phyloP scores from a whole-genome alignment of 2,329 filamentous ascomycete genomes.

The Diaporthe sp. region DNA sequence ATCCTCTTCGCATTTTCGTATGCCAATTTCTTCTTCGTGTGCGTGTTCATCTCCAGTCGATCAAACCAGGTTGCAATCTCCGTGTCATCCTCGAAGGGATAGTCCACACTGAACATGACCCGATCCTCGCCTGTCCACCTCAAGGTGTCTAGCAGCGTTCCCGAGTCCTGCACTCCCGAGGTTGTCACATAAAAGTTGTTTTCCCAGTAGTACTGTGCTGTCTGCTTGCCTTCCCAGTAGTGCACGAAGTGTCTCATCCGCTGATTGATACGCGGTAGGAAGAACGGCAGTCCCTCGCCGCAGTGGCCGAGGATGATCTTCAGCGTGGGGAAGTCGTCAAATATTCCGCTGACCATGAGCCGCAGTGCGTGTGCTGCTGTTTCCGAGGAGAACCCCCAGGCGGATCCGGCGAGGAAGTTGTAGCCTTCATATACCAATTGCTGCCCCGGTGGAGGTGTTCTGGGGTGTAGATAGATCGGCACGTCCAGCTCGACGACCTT shows the following conservation, averaged over 20 bases:
- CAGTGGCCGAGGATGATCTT: conserved; percentile 45
- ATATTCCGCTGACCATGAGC: conserved; percentile 43
- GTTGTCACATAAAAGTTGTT: conserved; percentile 31
- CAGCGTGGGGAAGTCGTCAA: conserved; percentile 43
- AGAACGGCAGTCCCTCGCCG: conserved; percentile 44
- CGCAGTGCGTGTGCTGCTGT: conserved; percentile 42
- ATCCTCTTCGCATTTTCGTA: conserved; percentile 31
- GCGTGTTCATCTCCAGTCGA: conserved; percentile 25
- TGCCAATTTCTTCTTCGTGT: conserved; percentile 22
- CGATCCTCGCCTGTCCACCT: conserved; percentile 30
- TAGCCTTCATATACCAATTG: conserved; percentile 26
- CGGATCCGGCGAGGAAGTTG: conserved; percentile 13
- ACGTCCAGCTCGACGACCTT: conserved; percentile 35
- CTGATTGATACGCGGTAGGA: conserved; percentile 37
- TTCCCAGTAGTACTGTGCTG: conserved; percentile 26
- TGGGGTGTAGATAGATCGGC: conserved; percentile 35
- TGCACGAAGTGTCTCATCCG: conserved; percentile 19
- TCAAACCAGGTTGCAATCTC: conserved; percentile 30
- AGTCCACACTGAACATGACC: conserved; percentile 32
- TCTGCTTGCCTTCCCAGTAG: conserved; percentile 16
- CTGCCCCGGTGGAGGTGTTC: conserved; percentile 25
- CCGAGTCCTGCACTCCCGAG: conserved; percentile 20
- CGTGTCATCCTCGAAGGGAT: conserved; percentile 13
- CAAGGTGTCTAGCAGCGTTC: conserved; percentile 8
- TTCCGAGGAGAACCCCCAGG: conserved; percentile 28